Evolutionary conservation across 2,329 filamentous ascomycete genomes (phyloP).

Genomic region (Coleophoma eucalyptorum): DNA sequence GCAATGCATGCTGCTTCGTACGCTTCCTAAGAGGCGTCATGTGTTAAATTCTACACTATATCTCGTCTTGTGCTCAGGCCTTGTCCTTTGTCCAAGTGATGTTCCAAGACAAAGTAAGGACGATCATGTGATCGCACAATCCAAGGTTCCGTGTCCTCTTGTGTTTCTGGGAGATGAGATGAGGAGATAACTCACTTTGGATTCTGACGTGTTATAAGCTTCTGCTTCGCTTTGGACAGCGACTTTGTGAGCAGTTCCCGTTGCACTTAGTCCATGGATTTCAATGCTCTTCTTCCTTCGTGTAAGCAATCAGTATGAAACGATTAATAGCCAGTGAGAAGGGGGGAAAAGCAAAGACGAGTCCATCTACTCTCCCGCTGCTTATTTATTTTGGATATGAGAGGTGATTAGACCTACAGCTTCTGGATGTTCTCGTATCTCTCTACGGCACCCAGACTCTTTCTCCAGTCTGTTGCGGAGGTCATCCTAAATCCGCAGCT

Average conservation of each 20-base stretch:
- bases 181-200: conserved; percentile 43
- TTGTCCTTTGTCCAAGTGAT: neutral
- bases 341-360: too few relatives aligned
- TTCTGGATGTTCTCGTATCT: conserved; percentile 60
- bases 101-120: too few relatives aligned
- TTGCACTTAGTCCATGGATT: conserved; percentile 34
- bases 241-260: conserved; percentile 41
- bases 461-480: conserved; percentile 20
- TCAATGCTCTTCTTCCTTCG: conserved; percentile 21
- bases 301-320: too few relatives aligned
- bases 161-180: too few relatives aligned
- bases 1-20: conserved; percentile 42
- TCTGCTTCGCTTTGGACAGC: conserved; percentile 66
- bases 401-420: conserved; percentile 42
- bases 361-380: too few relatives aligned
- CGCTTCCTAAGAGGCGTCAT: conserved; percentile 44
- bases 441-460: conserved; percentile 33
- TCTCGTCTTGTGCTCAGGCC: neutral
- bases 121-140: neutral
- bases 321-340: too few relatives aligned
- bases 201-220: conserved; percentile 54
- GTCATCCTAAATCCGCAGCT: conserved; percentile 12
- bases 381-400: too few relatives aligned
- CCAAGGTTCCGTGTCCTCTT: too few relatives aligned
- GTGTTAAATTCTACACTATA: neutral